Base-by-base conservation (phyloP, 1,284 basidiomycete species). In the Hortiboletus rubellus region DNA sequence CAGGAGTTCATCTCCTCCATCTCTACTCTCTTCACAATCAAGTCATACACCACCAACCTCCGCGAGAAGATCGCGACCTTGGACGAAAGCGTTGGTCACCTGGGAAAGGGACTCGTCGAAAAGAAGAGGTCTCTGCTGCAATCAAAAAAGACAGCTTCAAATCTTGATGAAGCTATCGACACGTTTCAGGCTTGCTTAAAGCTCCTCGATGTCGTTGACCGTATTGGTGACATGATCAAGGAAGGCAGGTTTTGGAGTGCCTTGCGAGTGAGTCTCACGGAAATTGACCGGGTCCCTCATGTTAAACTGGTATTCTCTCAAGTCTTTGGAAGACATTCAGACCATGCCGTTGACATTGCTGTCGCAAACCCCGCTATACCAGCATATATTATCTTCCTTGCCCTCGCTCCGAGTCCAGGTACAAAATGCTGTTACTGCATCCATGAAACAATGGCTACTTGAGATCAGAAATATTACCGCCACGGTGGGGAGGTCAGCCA, bases 1-100 rank as follows among this genome's bases (percentile, higher is more conserved):
- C 93, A 96, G 77, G 97, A 99, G 73, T 99, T 99, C 71, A 94
- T 98, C 27, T 88, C 89, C 24, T 97, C 96, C 9, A 95, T 98
- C 10, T 94, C 95, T 36, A 98, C 95, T 5, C 80, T 99, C 54
- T 89, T 98, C 73, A 92, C 91, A 48, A 95, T 99, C 70, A 91
- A 98, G 66, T 94, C 89, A 4, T 92, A 91, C 71, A 92, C 90
- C 48, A 86, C 86, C 62, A 90, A 85, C 71, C 83, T 92, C 66
- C 86, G 89, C 65, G 88, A 92, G 66, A 91, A 83, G 69, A 92
- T 92, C 60, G 79, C 82, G 14, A 79, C 84, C 14, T 74, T 92
- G 52, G 91, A 92, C 66, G 74, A 81, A 33, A 87, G 80, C 60
- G 88, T 92, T 41, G 82, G 85, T 12, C 84, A 91, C 71, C 85